Base-by-base conservation (phyloP, 768 basidiomycete species). In the Lepiota brunneoincarnata region DNA sequence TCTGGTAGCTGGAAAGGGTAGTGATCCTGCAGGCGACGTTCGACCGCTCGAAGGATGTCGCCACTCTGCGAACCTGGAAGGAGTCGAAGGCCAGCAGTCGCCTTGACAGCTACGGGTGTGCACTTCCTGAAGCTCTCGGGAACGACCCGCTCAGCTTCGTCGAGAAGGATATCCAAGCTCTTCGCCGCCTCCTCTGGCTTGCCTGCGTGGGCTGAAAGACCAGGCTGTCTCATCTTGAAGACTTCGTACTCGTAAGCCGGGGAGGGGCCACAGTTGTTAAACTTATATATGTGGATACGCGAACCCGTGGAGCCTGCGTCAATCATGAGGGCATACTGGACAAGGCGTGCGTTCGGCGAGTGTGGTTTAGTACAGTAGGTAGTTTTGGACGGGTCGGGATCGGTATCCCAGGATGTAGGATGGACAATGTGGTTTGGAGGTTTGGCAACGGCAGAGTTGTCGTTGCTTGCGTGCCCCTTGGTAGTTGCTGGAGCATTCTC, bases 261-360 rank as follows among this genome's bases (percentile, higher is more conserved):
- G 0, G 88, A 82, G 0, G 86, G 68, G 0, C 77, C 75, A 74
- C 93, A 94, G 75, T 93, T 86, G 79, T 96, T 80, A 83, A 98
- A 98, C 67, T 97, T 98, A 86, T 98, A 99, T 28, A 98, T 80
- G 77, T 99, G 97, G 64, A 98, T 94, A 15, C 97, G 84, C 0
- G 95, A 97, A 17, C 96, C 97, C 0, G 94, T 97, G 15, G 95
- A 98, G 20, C 97, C 97, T 0, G 97, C 96, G 69, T 99, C 97
- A 72, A 98, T 91, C 86, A 98, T 97, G 63, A 98, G 81, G 0
- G 93, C 94, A 69, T 91, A 99, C 67, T 93, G 92, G 11, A 96
- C 87, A 54, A 96, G 75, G 0, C 80, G 81, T 21, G 72, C 63
- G 55, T 69, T 63, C 1, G 77, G 60, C 12, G 69, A 70, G 67